Conservation (phyloP, 352 stramenopile species). For the Phytophthora melonis region DNA sequence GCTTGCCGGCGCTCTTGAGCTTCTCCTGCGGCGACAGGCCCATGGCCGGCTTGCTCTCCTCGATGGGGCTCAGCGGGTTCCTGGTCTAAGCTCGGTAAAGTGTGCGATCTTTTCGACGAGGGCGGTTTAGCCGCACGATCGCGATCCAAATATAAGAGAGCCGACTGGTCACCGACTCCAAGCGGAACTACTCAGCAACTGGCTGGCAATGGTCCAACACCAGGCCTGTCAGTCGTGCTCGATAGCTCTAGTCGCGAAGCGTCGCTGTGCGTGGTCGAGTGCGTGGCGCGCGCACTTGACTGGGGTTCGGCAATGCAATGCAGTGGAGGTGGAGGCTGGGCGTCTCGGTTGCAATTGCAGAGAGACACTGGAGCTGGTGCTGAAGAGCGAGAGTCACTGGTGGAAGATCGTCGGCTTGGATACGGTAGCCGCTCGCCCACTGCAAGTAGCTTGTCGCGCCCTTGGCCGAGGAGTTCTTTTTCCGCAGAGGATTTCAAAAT, state of each 20-base stretch:
- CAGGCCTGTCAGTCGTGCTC: constrained; percentile 17
- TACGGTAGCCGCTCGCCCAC: constrained; percentile 37
- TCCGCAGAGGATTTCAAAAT: constrained; percentile 53
- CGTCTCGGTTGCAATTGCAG: constrained; percentile 23
- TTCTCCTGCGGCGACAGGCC: constrained; percentile 80
- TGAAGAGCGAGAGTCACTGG: not conserved
- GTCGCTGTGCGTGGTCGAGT: constrained; percentile 13
- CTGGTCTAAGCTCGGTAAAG: constrained; percentile 16
- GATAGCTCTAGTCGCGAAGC: constrained; percentile 28
- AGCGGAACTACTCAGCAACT: constrained; percentile 8
- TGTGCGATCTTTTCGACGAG: constrained; percentile 32
- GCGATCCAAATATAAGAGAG: constrained; percentile 18
- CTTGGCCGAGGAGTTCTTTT: constrained; percentile 25
- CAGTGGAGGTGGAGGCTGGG: not conserved
- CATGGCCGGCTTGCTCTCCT: constrained; percentile 64
- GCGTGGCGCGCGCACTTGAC: constrained; percentile 14
- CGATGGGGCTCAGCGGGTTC: constrained; percentile 42
- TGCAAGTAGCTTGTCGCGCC: constrained; percentile 41
- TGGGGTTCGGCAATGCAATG: constrained; percentile 20
- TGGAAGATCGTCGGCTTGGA: constrained; percentile 21
- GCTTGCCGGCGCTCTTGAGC: constrained; percentile 58
- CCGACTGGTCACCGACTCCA: constrained; percentile 20
- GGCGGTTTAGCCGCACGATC: not conserved
- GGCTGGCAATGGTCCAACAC: constrained; percentile 31
- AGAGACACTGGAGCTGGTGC: constrained; percentile 6